Base-by-base conservation (phyloP, 1,284 basidiomycete species). In the Caloboletus firmus region DNA sequence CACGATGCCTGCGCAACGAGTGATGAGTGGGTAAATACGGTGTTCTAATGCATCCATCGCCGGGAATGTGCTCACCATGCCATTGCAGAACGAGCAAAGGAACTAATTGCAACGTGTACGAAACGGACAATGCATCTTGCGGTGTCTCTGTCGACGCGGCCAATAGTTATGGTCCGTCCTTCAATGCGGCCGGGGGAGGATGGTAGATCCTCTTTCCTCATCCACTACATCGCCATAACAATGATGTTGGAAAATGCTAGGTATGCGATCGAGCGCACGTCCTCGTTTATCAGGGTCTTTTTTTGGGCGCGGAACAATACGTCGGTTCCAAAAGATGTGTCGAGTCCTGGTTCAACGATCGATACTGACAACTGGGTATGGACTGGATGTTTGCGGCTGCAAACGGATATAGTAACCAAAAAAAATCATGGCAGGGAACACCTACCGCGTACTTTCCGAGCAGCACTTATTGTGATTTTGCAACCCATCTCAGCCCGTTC, bases 121-220 rank as follows among this genome's bases (percentile, higher is more conserved):
- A 73, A 8, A 82, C 78, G 32, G 72, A 72, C 57, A 90, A 90
- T 61, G 68, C 75, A 0, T 86, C 86, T 0, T 91, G 89, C 60
- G 82, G 83, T n/a, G 85, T 89, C 26, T 67, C 72, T 34, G 68
- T 80, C 52, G 69, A 59, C 50, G 74, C 72, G 39, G 46, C 68
- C 0, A 69, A 72, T 43, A 85, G 79, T 61, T 89, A 79, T 63
- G 88, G 87, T 0, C 79, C 83, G 0, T 57, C 63, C 4, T 87
- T 89, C 72, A 88, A 90, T 64, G 59, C 61, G 15, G 76, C 75
- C 31, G 82, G 84, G 15, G 87, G 87, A 34, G 85, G 85, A 60
- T 87, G 80, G 79, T 71, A 45, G 4, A 52, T 34, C 5, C 9
- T 15, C 8, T 41, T 39, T 24, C 11, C 22, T 6, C n/a, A 4